These are phyloP conservation scores for Trichoderma koningiopsis DNA, from an alignment of 2,329 filamentous ascomycete genomes.

Conservation along the genomic window DNA sequence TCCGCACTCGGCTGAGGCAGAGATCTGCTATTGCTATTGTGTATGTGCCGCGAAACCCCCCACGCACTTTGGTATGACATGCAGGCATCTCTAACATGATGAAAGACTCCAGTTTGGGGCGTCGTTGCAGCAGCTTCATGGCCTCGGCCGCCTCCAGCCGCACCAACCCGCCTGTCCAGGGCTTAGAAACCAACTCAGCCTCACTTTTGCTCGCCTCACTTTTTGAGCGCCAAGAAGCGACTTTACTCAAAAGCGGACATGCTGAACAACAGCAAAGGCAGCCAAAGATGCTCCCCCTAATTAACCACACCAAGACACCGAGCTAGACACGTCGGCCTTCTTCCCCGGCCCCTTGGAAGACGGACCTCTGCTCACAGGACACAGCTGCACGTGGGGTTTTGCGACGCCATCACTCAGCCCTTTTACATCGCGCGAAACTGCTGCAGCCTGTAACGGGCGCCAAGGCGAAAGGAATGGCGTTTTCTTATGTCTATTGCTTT, in stretches of 20 bases:
- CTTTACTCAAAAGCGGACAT: neutral
- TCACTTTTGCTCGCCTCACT: constrained; percentile 12
- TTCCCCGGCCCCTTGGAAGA: neutral
- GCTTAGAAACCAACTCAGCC: neutral
- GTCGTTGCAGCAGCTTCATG: neutral
- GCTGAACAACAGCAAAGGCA: neutral
- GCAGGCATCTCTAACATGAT: neutral
- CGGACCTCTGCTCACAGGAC: neutral
- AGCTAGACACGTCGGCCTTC: constrained; percentile 3
- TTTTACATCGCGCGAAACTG: neutral
- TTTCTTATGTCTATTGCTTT: neutral
- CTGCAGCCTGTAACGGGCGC: neutral
- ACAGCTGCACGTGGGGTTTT: constrained; percentile 8
- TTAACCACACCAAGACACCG: constrained; percentile 18
- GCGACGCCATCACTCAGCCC: neutral
- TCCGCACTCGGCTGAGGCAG: neutral
- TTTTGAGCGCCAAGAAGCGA: neutral
- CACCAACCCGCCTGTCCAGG: neutral
- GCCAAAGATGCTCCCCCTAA: neutral
- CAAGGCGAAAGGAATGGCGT: neutral
- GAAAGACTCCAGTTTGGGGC: neutral
- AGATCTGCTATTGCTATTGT: neutral
- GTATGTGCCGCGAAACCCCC: neutral
- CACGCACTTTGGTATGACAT: neutral
- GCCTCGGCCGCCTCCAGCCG: constrained; percentile 17